Base-by-base conservation (phyloP, 2,329 filamentous ascomycete genomes). In the Aschersonia sp. region DNA sequence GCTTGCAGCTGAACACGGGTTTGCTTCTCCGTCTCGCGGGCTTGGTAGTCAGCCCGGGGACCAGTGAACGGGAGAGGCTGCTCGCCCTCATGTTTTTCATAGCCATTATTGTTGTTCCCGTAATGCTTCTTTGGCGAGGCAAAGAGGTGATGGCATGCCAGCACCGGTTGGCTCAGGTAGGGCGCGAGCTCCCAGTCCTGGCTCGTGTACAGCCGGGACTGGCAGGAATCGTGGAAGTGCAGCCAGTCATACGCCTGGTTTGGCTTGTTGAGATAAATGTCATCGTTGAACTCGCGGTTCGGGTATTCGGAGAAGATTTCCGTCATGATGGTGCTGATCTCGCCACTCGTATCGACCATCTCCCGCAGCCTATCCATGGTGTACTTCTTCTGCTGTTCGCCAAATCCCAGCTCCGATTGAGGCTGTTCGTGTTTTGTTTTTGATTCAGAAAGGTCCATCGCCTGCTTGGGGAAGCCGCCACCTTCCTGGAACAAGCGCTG, bases 161-260 rank as follows among this genome's bases (percentile, higher is more conserved):
- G 75, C 12, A 92, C 76, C 0, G 90, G 83, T 55, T 92, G 85
- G 57, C 82, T 86, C 45, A 97, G 76, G 61, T 98, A 98, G 0
- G 87, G 82, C 0, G 77, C 78, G 12, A 98, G 70, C 63, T 98
- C 92, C 85, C 92, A 98, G 48, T 94, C 89, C 61, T 96, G 90
- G 50, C 78, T 81, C n/a, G 79, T 70, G 60, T 82, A 94, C 1
- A 97, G 75, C 40, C 82, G 79, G 1, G 82, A 81, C 30, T 87
- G 87, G 52, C 94, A 81, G 0, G 72, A 70, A 57, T 97, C 92
- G 63, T 96, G 86, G 64, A 98, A 97, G 62, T 94, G 74, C 48
- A 98, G 76, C 92, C 92, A 98, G 58, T 96, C 90, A 63, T 95
- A 94, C 1, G 87, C 87, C 61, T 76, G 69, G 54, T 83, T 81